A percentile compares a stretch with the other conserved stretches of the same genome.
These are phyloP conservation scores for Chaetomiaceae sp. DNA, from an alignment of 2,329 filamentous ascomycete species.

Conservation along the genomic window DNA sequence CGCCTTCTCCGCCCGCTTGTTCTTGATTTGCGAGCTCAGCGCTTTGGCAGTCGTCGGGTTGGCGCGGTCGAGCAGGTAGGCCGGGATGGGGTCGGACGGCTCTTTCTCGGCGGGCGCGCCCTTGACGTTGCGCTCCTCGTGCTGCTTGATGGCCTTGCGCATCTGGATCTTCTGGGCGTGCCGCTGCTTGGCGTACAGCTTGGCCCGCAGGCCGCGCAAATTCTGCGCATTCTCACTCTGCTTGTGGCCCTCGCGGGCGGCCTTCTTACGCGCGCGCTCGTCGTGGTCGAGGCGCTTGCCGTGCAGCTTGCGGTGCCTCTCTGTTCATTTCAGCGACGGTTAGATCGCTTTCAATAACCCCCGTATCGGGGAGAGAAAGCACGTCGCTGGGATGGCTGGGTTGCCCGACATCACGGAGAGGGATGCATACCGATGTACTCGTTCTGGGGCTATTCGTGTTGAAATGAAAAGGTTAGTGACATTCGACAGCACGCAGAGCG, in stretches of 20 bases:
- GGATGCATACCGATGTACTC: slow-evolving; percentile 57
- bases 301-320: slow-evolving; percentile 24
- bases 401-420: neutral
- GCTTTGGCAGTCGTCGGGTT: slow-evolving; percentile 36
- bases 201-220: slow-evolving; percentile 82
- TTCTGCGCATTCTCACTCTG: slow-evolving; percentile 88
- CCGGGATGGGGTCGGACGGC: slow-evolving; percentile 73
- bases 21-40: slow-evolving; percentile 73
- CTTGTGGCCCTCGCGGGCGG: slow-evolving; percentile 84
- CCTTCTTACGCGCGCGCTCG: slow-evolving; percentile 79
- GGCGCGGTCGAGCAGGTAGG: slow-evolving; percentile 86
- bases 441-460: slow-evolving; percentile 63
- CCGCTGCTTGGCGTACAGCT: slow-evolving; percentile 87
- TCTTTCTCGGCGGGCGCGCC: slow-evolving; percentile 71
- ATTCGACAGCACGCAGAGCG: neutral
- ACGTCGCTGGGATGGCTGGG: neutral
- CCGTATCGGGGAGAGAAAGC: slow-evolving; percentile 33
- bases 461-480: slow-evolving; percentile 16
- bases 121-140: slow-evolving; percentile 96
- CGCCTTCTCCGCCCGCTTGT: slow-evolving; percentile 89
- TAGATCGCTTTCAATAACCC: neutral
- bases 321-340: slow-evolving; percentile 22
- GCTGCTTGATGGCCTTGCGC: slow-evolving; percentile 87
- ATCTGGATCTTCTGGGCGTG: slow-evolving; percentile 98
- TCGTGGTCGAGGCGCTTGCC: slow-evolving; percentile 67